Base-by-base conservation (phyloP, 129 eudicot species). In the Centella asiatica region DNA sequence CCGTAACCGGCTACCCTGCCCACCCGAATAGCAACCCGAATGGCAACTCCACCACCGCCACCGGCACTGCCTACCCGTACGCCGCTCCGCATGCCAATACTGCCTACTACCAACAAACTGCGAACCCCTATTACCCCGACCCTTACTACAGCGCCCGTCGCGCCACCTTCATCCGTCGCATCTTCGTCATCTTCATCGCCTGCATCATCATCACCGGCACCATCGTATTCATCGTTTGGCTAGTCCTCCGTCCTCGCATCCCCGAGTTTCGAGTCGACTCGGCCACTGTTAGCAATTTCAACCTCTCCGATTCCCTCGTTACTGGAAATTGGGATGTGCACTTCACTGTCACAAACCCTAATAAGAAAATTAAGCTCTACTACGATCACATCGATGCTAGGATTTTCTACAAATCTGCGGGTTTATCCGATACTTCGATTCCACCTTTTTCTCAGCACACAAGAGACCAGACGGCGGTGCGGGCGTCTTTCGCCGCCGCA, bases 161-260 rank as follows among this genome's bases (percentile, higher is more conserved):
- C 66, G 72, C 82, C 74, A 76, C 78, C 75, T 77, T 85, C 69
- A 66, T 84, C 81, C 94, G 95, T 79, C 87, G 94, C 57, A 31
- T 90, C 70, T 67, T 81, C 68, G 75, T 82, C 60, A 53, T 78
- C 31, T 29, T 86, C 6, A 77, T 90, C 69, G 81, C 71, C 9
- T 57, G 63, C 40, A 33, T 90, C 31, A 62, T 90, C 77, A 69
- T 86, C 81, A 36, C 70, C 77, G 89, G 94, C 22, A 83, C 84
- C 36, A 31, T 84, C 40, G 25, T 79, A 54, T 77, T 90, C 83
- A 84, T 84, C 65, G 67, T 81, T 17, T 90, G 94, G 94, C 81
- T 86, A 3, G 59, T 90, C 49, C 90, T 90, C 78, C 94, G 95
- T 24, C 97, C 97, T 9, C 82, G 80, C 20, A 65, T 86, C 58